These are phyloP conservation scores for Aspergillus sergii DNA, from an alignment of 2,329 filamentous ascomycete genomes.

Conservation along the genomic window DNA sequence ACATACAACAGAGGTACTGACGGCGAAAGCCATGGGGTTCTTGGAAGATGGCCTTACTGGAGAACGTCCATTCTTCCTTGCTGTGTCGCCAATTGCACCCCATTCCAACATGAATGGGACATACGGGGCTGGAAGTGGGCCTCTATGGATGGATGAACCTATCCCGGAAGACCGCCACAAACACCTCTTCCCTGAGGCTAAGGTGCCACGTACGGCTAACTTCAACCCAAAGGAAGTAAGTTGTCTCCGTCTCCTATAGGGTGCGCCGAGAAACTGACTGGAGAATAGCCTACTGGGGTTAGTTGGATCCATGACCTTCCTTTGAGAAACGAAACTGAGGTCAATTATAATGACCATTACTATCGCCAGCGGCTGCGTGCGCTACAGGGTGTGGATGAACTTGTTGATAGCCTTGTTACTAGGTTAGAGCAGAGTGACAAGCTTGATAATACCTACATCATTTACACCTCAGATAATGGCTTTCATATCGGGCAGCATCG, in stretches of 20 bases:
- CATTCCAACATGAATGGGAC: constrained; percentile 57
- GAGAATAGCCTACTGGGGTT: constrained; percentile 43
- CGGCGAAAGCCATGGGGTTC: constrained; percentile 61
- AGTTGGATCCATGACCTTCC: constrained; percentile 51
- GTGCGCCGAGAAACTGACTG: background rate
- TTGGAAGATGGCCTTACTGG: constrained; percentile 61
- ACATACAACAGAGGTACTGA: constrained; percentile 63
- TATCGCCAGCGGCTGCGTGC: constrained; percentile 54
- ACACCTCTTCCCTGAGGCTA: constrained; percentile 62
- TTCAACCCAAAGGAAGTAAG: constrained; percentile 66
- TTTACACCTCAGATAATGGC: constrained; percentile 64
- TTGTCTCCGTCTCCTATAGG: background rate
- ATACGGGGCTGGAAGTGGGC: constrained; percentile 22
- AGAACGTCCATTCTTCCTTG: constrained; percentile 67
- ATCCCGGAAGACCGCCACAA: constrained; percentile 63
- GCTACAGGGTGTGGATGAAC: constrained; percentile 58
- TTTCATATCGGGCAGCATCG: constrained; percentile 64
- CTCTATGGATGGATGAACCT: constrained; percentile 50
- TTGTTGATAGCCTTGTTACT: constrained; percentile 50
- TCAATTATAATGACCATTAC: constrained; percentile 57
- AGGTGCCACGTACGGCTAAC: constrained; percentile 62
- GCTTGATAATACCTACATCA: constrained; percentile 58
- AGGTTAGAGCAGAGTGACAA: constrained; percentile 45
- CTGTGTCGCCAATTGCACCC: constrained; percentile 67
- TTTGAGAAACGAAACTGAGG: constrained; percentile 47